phyloP scores from a whole-genome alignment of 1,284 basidiomycete species.

The Neonothopanus nambi region DNA sequence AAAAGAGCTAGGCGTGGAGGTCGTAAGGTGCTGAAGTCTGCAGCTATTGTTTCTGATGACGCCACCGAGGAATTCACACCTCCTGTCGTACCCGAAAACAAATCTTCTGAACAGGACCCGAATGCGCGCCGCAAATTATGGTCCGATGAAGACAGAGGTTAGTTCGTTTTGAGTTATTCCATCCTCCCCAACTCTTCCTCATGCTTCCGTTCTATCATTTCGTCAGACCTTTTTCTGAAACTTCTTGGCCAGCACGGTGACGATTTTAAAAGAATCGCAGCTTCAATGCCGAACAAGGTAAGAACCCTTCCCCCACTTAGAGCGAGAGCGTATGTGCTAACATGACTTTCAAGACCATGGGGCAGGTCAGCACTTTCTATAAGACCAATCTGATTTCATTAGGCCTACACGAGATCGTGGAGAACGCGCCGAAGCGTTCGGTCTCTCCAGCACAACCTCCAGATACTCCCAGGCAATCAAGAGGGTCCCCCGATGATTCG shows the following conservation, averaged over 20 bases:
- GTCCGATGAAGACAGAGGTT: slow-evolving; percentile 64
- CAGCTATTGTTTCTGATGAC: slow-evolving; percentile 24
- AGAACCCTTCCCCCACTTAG: neutral
- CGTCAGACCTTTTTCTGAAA: slow-evolving; percentile 56
- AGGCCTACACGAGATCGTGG: slow-evolving; percentile 42
- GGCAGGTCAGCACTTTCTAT: slow-evolving; percentile 76
- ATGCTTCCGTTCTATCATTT: slow-evolving; percentile 27
- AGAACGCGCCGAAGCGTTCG: slow-evolving; percentile 22
- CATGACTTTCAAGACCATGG: slow-evolving; percentile 54
- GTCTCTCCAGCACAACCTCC: neutral
- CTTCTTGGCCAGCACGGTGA: slow-evolving; percentile 71
- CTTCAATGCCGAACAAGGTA: slow-evolving; percentile 74
- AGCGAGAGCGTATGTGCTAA: slow-evolving; percentile 7
- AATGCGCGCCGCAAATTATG: slow-evolving; percentile 43
- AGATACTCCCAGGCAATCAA: neutral
- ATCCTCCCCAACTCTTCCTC: slow-evolving; percentile 17
- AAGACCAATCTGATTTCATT: slow-evolving; percentile 47
- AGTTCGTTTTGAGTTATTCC: slow-evolving; percentile 21
- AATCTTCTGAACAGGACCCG: slow-evolving; percentile 30
- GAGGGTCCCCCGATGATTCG: too few relatives aligned
- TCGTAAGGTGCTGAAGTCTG: slow-evolving; percentile 35
- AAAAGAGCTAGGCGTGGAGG: slow-evolving; percentile 38
- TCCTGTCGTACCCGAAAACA: slow-evolving; percentile 16
- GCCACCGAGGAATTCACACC: slow-evolving; percentile 19
- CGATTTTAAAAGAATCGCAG: slow-evolving; percentile 75